Percentiles rank a stretch among this genome's conserved stretches.
phyloP scores from a whole-genome alignment of 345 rosid genomes.

The Anastatica hierochuntica region DNA sequence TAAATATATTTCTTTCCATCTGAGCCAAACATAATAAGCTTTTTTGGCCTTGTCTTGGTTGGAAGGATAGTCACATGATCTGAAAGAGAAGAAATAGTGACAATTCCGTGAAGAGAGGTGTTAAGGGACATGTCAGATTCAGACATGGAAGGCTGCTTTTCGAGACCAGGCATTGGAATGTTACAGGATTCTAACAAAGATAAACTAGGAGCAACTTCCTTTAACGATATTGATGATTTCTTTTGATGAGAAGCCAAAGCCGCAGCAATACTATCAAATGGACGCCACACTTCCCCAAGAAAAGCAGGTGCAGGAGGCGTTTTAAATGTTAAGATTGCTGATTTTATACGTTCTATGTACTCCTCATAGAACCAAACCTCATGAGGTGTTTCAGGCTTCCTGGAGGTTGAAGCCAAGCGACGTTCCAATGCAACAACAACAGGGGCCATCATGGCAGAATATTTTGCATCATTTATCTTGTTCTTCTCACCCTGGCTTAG shows the following conservation, averaged over 20 bases:
- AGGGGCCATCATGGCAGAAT: constrained; percentile 97
- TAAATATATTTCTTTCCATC: constrained; percentile 81
- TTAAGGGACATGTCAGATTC: constrained; percentile 38
- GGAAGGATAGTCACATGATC: constrained; percentile 63
- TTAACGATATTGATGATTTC: constrained; percentile 60
- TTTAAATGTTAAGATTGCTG: constrained; percentile 64
- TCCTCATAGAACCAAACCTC: constrained; percentile 73
- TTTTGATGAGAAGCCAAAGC: constrained; percentile 78
- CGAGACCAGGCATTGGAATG: constrained; percentile 96
- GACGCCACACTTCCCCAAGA: constrained; percentile 82
- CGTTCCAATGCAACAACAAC: constrained; percentile 81
- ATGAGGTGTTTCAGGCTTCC: constrained; percentile 87
- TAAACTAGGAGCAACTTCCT: constrained; percentile 83
- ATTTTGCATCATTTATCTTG: constrained; percentile 78
- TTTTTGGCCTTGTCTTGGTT: constrained; percentile 92
- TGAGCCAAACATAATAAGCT: constrained; percentile 75
- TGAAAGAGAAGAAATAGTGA: constrained; percentile 66
- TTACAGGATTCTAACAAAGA: constrained; percentile 74
- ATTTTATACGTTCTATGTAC: constrained; percentile 52
- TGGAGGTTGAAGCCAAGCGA: constrained; percentile 79
- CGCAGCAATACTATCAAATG: constrained; percentile 73
- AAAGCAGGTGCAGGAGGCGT: constrained; percentile 62
- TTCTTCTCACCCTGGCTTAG: constrained; percentile 78
- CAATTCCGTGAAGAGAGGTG: constrained; percentile 48
- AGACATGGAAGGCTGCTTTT: constrained; percentile 48